Evolutionary conservation across 2,329 filamentous ascomycete genomes (phyloP).

Genomic region (Bretziella fagacearum): DNA sequence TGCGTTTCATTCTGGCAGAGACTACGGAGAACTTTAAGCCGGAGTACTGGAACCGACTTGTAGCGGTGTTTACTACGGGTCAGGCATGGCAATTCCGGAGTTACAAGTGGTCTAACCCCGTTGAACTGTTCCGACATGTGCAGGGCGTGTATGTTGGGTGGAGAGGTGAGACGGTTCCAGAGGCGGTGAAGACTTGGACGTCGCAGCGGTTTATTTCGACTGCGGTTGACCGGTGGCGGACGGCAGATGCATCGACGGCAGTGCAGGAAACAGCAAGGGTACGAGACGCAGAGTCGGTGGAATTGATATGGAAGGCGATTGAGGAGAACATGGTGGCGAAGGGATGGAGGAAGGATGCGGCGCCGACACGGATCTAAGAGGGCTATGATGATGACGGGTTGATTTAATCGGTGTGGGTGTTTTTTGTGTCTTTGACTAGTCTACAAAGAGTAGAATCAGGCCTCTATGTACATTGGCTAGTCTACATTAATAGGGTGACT

Average conservation of each 20-base stretch:
- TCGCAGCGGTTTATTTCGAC: slow-evolving; percentile 57
- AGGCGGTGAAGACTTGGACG: slow-evolving; percentile 68
- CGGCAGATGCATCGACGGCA: slow-evolving; percentile 22
- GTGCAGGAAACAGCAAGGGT: slow-evolving; percentile 42
- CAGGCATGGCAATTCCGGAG: slow-evolving; percentile 98
- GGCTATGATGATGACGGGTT: background rate
- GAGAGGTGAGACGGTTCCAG: slow-evolving; percentile 65
- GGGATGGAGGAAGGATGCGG: slow-evolving; percentile 63
- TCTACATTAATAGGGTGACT: background rate
- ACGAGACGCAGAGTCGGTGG: slow-evolving; percentile 83
- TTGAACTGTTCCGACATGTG: slow-evolving; percentile 78
- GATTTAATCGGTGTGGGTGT: background rate
- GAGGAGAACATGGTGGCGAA: slow-evolving; percentile 74
- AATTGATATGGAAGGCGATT: slow-evolving; percentile 78
- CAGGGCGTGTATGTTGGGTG: slow-evolving; percentile 82
- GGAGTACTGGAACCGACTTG: slow-evolving; percentile 90
- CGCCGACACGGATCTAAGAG: slow-evolving; percentile 35
- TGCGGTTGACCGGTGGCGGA: slow-evolving; percentile 69
- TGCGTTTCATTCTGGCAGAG: slow-evolving; percentile 92
- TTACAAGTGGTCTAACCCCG: slow-evolving; percentile 86
- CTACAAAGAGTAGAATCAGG: background rate
- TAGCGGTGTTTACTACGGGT: slow-evolving; percentile 92
- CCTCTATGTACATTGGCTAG: background rate
- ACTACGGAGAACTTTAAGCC: slow-evolving; percentile 89
- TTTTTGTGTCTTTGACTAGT: background rate